These are phyloP conservation scores for Rhododendron simsii DNA, from an alignment of 148 eudicot species.

Conservation along the genomic window DNA sequence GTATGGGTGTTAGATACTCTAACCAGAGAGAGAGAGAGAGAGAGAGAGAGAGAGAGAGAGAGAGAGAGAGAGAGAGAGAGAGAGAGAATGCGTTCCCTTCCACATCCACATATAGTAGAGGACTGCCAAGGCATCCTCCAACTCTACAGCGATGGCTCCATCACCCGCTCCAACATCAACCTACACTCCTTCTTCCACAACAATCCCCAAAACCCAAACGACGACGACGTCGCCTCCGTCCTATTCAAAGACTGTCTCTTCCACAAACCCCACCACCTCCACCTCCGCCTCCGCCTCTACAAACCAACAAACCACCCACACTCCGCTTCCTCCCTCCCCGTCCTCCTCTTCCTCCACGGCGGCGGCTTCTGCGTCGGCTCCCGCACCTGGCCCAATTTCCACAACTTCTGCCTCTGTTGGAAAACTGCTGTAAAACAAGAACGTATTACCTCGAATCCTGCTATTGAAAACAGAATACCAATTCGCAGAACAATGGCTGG, in stretches of 20 bases:
- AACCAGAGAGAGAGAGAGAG: not conserved
- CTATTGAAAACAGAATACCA: too few species aligned
- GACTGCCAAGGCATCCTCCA: conserved; percentile 61
- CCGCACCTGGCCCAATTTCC: conserved; percentile 59
- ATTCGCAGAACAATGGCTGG: too few species aligned
- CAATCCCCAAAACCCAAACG: not conserved
- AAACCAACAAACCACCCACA: conserved; percentile 22
- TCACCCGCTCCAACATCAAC: conserved; percentile 31
- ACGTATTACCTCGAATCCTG: too few species aligned
- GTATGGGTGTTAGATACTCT: too few species aligned
- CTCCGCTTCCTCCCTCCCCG: conserved; percentile 17
- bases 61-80: not conserved
- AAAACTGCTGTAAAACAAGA: too few species aligned
- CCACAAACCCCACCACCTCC: conserved; percentile 36
- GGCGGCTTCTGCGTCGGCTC: conserved; percentile 84
- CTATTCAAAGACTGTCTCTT: conserved; percentile 50
- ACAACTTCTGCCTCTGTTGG: conserved; percentile 53
- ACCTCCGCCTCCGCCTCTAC: conserved; percentile 37
- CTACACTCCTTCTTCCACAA: not conserved
- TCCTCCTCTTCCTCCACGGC: conserved; percentile 64
- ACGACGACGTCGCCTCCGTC: conserved; percentile 4
- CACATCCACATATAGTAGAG: conserved; percentile 41
- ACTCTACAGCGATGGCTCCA: conserved; percentile 58
- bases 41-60: not conserved
- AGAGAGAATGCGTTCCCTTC: conserved; percentile 41